Percentiles rank a stretch among this genome's conserved stretches.
phyloP scores from a whole-genome alignment of 2,329 filamentous ascomycete genomes.

The Aspergillus neoniger region DNA sequence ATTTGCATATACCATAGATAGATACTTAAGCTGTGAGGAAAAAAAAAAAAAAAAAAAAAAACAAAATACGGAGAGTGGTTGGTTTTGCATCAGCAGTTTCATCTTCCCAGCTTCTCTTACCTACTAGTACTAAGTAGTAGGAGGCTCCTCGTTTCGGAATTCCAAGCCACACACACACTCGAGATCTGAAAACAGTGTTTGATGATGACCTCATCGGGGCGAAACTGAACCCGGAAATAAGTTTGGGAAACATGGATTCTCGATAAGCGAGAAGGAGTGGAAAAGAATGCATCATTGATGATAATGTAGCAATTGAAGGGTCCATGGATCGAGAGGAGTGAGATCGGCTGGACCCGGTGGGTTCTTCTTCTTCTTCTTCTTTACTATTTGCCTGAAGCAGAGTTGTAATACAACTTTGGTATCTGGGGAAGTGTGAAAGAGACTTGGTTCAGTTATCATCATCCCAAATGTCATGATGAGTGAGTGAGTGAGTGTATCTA shows the following conservation, averaged over 20 bases:
- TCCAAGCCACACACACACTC: not conserved
- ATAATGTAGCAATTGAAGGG: not conserved
- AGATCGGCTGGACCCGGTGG: not conserved
- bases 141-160: not conserved
- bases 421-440: no score
- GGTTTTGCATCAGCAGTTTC: no score
- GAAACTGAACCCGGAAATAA: not conserved
- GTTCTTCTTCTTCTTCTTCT: no score
- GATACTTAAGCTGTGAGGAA: no score
- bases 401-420: no score
- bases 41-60: no score
- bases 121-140: no score
- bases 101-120: no score
- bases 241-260: not conserved
- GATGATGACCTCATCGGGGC: constrained; percentile 12
- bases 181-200: not conserved
- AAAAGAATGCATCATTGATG: not conserved
- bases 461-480: not conserved
- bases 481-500: not conserved
- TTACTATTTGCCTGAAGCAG: no score
- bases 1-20: no score
- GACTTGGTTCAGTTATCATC: no score
- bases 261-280: not conserved
- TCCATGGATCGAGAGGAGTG: not conserved
- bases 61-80: no score